Evolutionary conservation across 352 stramenopile species (phyloP).

Genomic region (Phytopythium delawarense): DNA sequence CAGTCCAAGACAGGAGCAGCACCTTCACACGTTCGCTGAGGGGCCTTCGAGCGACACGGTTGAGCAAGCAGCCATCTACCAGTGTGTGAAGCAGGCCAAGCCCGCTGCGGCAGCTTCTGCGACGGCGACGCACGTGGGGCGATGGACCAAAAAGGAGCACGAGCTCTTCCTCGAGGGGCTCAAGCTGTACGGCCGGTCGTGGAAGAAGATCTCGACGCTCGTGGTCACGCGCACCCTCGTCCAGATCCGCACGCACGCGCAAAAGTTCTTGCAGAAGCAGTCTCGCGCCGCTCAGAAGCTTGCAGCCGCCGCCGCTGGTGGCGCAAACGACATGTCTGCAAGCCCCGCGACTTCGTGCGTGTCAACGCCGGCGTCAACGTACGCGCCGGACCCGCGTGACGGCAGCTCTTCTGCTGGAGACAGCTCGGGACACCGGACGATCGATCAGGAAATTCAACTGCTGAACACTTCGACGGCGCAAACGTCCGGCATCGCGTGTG

Average conservation of each 20-base stretch:
- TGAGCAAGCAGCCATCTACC: neutral
- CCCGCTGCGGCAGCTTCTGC: neutral
- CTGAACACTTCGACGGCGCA: neutral
- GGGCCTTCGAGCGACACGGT: neutral
- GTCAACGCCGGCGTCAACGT: neutral
- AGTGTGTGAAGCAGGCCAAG: neutral
- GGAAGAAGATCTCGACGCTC: conserved; percentile 88
- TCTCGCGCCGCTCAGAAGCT: conserved; percentile 48
- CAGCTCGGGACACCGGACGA: neutral
- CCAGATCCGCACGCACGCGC: conserved; percentile 96
- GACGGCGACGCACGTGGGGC: conserved; percentile 44
- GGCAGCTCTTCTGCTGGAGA: neutral
- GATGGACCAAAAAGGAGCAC: conserved; percentile 90
- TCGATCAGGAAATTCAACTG: neutral
- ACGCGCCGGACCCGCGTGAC: neutral
- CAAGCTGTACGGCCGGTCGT: conserved; percentile 85
- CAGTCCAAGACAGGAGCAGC: neutral
- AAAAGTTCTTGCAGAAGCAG: conserved; percentile 95
- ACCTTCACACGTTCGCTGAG: neutral
- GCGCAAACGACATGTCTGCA: neutral
- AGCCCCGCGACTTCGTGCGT: neutral
- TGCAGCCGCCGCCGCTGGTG: neutral
- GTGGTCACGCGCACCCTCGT: conserved; percentile 83
- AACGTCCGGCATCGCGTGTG: neutral
- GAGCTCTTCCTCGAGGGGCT: conserved; percentile 86